Percentiles rank a stretch among this genome's conserved stretches.
Conservation (phyloP, 2,329 filamentous ascomycete species). For the Curvularia spicifera region DNA sequence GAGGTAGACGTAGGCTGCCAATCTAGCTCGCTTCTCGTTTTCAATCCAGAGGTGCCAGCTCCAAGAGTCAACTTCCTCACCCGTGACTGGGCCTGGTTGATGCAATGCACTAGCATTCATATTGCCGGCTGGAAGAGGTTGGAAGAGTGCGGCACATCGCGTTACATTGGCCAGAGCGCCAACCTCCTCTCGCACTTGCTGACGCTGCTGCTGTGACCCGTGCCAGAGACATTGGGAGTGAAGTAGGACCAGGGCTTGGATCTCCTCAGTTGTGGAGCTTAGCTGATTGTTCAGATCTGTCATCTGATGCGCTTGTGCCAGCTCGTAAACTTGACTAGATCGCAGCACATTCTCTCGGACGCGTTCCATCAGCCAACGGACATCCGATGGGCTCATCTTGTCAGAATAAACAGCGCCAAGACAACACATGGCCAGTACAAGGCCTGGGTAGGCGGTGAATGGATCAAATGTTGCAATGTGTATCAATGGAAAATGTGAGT, state of each 20-base stretch:
- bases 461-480: slow-evolving; percentile 75
- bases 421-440: slow-evolving; percentile 73
- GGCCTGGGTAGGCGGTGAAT: slow-evolving; percentile 68
- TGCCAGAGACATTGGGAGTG: slow-evolving; percentile 72
- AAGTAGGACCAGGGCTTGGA: slow-evolving; percentile 70
- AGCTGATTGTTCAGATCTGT: slow-evolving; percentile 49
- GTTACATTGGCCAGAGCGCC: slow-evolving; percentile 63
- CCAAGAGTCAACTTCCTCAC: slow-evolving; percentile 61
- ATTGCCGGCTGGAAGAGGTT: slow-evolving; percentile 57
- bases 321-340: slow-evolving; percentile 60
- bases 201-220: slow-evolving; percentile 69
- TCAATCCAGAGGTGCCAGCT: slow-evolving; percentile 72
- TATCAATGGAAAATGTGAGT: slow-evolving; percentile 75
- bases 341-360: slow-evolving; percentile 65
- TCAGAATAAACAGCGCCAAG: slow-evolving; percentile 78
- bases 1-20: slow-evolving; percentile 70
- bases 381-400: slow-evolving; percentile 63
- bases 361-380: slow-evolving; percentile 72
- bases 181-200: slow-evolving; percentile 66
- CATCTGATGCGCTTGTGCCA: slow-evolving; percentile 44
- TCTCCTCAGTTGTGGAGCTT: slow-evolving; percentile 63
- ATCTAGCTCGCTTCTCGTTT: slow-evolving; percentile 71
- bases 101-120: slow-evolving; percentile 66
- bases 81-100: slow-evolving; percentile 55
- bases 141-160: slow-evolving; percentile 63